These are phyloP conservation scores for Maudiozyma saulgeensis DNA, from an alignment of 805 yeast genomes.

Conservation along the genomic window DNA sequence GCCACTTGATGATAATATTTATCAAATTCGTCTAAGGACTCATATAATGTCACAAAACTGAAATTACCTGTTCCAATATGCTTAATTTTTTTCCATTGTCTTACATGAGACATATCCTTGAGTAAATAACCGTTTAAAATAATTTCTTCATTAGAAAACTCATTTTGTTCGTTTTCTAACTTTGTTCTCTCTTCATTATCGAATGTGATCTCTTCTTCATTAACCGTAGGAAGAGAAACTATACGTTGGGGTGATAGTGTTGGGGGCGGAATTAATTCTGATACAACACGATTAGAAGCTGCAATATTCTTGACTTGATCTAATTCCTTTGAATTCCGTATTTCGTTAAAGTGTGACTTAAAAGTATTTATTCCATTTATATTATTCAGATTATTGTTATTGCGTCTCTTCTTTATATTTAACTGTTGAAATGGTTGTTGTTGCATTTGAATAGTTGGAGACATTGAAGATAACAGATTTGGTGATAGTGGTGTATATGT, in stretches of 20 bases:
- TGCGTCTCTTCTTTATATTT: slow-evolving; percentile 13
- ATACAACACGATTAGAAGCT: slow-evolving; percentile 16
- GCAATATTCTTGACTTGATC: slow-evolving; percentile 4
- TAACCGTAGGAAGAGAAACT: slow-evolving; percentile 18
- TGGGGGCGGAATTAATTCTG: slow-evolving; percentile 19
- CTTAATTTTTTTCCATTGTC: slow-evolving; percentile 30
- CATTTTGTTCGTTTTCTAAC: neutral
- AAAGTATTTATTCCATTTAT: neutral
- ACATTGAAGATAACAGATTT: slow-evolving; percentile 3
- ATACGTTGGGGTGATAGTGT: slow-evolving; percentile 15
- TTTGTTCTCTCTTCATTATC: neutral
- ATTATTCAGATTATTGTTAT: neutral
- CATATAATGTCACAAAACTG: slow-evolving; percentile 51
- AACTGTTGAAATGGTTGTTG: slow-evolving; percentile 5
- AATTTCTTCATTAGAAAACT: slow-evolving; percentile 5
- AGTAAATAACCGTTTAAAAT: slow-evolving; percentile 15
- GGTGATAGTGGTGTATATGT: slow-evolving; percentile 21
- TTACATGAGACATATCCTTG: slow-evolving; percentile 7
- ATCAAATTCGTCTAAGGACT: slow-evolving; percentile 16
- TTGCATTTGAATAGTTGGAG: slow-evolving; percentile 1
- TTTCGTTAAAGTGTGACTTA: neutral
- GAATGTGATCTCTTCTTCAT: slow-evolving; percentile 7
- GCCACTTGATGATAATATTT: slow-evolving; percentile 39
- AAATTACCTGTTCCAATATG: slow-evolving; percentile 61
- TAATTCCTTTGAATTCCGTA: slow-evolving; percentile 3